Evolutionary conservation across 2,329 filamentous ascomycete genomes (phyloP).

Genomic region (Fusarium algeriense): DNA sequence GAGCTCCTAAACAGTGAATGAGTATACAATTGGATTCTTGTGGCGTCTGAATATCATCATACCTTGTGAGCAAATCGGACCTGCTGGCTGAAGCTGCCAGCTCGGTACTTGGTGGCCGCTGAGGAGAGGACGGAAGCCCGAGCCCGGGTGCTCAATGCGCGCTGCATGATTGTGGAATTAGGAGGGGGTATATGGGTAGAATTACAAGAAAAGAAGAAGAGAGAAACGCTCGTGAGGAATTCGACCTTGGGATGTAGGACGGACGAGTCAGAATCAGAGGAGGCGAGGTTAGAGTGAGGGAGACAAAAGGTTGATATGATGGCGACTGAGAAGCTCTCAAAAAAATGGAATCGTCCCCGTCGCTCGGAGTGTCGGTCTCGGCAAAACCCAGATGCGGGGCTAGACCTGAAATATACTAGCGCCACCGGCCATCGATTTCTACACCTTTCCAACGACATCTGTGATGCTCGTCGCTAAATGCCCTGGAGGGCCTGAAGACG

Average conservation of each 20-base stretch:
- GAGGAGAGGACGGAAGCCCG: constrained; percentile 84
- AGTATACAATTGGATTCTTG: constrained; percentile 38
- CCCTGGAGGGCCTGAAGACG: constrained; percentile 18
- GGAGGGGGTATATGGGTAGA: constrained; percentile 48
- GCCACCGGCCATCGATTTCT: constrained; percentile 47
- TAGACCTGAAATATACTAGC: constrained; percentile 51
- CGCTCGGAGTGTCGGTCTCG: constrained; percentile 52
- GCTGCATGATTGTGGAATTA: constrained; percentile 81
- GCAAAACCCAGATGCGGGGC: constrained; percentile 53
- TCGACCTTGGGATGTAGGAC: constrained; percentile 47
- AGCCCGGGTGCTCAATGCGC: constrained; percentile 85
- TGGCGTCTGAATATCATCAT: constrained; percentile 44
- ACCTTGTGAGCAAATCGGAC: constrained; percentile 98
- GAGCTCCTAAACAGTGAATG: constrained; percentile 76
- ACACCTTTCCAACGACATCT: constrained; percentile 55
- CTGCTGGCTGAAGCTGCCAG: constrained; percentile 81
- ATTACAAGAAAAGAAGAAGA: constrained; percentile 48
- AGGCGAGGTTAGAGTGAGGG: constrained; percentile 29
- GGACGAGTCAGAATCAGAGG: constrained; percentile 31
- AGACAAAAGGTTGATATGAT: constrained; percentile 46
- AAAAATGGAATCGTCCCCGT: constrained; percentile 54
- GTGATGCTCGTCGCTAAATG: constrained; percentile 31
- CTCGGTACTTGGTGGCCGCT: constrained; percentile 73
- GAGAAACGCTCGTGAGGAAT: constrained; percentile 44
- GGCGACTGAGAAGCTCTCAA: constrained; percentile 48